A percentile compares a stretch with the other conserved stretches of the same genome.
These are phyloP conservation scores for Mycena albidolilacea DNA, from an alignment of 768 basidiomycete genomes.

Conservation along the genomic window DNA sequence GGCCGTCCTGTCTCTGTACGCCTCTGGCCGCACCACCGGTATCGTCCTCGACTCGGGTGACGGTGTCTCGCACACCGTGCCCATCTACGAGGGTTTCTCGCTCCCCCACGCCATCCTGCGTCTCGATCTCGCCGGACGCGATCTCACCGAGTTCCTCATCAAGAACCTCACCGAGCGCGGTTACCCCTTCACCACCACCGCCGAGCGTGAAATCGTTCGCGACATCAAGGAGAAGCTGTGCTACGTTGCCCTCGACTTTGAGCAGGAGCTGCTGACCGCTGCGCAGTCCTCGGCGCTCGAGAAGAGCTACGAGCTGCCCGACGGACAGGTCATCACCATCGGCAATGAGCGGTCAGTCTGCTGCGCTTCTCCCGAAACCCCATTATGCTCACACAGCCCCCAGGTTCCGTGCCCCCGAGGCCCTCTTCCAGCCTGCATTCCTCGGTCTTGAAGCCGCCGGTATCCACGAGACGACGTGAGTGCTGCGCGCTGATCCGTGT, in stretches of 20 bases:
- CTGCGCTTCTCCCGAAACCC: slow-evolving; percentile 39
- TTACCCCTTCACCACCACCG: slow-evolving; percentile 94
- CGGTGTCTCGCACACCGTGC: slow-evolving; percentile 96
- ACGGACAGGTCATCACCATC: slow-evolving; percentile 96
- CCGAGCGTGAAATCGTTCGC: slow-evolving; percentile 94
- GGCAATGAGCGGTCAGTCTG: slow-evolving; percentile 91
- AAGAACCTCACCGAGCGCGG: slow-evolving; percentile 93
- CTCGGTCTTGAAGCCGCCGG: slow-evolving; percentile 91
- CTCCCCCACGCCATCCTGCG: slow-evolving; percentile 95
- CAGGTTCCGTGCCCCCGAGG: slow-evolving; percentile 91
- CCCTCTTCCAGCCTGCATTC: slow-evolving; percentile 94
- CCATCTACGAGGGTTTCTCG: slow-evolving; percentile 95
- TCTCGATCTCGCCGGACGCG: slow-evolving; percentile 93
- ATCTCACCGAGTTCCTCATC: slow-evolving; percentile 87
- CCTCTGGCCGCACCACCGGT: slow-evolving; percentile 95
- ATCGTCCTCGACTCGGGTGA: slow-evolving; percentile 97
- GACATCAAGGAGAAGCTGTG: slow-evolving; percentile 99
- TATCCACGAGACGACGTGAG: slow-evolving; percentile 92
- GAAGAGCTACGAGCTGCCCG: slow-evolving; percentile 93
- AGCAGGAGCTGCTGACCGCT: slow-evolving; percentile 93
- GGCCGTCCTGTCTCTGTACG: slow-evolving; percentile 92
- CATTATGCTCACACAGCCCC: slow-evolving; percentile 46
- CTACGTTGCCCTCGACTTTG: slow-evolving; percentile 95
- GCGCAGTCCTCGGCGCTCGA: slow-evolving; percentile 91
- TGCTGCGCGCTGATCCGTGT: neutral